Conservation (phyloP, 2,329 filamentous ascomycete species). For the Dactylellina cionopaga region DNA sequence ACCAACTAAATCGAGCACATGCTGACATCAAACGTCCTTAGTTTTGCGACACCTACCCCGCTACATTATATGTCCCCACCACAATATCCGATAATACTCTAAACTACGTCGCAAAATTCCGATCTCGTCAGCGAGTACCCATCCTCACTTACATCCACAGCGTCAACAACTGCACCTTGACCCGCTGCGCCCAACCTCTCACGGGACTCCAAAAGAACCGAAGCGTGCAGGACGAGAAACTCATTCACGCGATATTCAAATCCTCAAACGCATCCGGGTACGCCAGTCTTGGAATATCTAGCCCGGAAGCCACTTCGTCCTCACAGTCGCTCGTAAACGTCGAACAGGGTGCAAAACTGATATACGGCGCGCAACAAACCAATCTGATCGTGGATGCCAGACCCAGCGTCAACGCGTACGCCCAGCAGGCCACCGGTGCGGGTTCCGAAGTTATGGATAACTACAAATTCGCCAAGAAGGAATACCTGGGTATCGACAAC, state of each 20-base stretch:
- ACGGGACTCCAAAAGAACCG: conserved; percentile 86
- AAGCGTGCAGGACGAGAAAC: conserved; percentile 93
- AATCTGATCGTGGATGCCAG: conserved; percentile 97
- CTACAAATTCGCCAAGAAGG: conserved; percentile 90
- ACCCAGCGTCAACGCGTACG: conserved; percentile 90
- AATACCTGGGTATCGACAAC: conserved; percentile 95
- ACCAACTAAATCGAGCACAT: not conserved
- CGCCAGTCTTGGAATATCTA: conserved; percentile 58
- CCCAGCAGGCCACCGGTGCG: conserved; percentile 90
- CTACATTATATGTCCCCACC: conserved; percentile 82
- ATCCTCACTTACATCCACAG: conserved; percentile 93
- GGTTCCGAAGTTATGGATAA: conserved; percentile 98
- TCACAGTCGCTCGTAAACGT: conserved; percentile 52
- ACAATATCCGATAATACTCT: conserved; percentile 96
- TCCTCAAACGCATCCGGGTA: conserved; percentile 66
- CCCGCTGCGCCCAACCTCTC: conserved; percentile 89
- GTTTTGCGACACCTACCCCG: conserved; percentile 94
- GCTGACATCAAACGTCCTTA: conserved; percentile 46
- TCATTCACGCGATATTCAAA: conserved; percentile 90
- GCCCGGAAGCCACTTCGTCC: conserved; percentile 60
- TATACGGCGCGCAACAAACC: conserved; percentile 91
- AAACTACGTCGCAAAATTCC: conserved; percentile 89
- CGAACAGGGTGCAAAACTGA: conserved; percentile 59
- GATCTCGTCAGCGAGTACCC: conserved; percentile 88
- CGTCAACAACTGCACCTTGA: conserved; percentile 96